Percentiles rank a stretch among this genome's conserved stretches.
These are phyloP conservation scores for Ophiosphaerella korrae DNA, from an alignment of 2,329 filamentous ascomycete species.

Conservation along the genomic window DNA sequence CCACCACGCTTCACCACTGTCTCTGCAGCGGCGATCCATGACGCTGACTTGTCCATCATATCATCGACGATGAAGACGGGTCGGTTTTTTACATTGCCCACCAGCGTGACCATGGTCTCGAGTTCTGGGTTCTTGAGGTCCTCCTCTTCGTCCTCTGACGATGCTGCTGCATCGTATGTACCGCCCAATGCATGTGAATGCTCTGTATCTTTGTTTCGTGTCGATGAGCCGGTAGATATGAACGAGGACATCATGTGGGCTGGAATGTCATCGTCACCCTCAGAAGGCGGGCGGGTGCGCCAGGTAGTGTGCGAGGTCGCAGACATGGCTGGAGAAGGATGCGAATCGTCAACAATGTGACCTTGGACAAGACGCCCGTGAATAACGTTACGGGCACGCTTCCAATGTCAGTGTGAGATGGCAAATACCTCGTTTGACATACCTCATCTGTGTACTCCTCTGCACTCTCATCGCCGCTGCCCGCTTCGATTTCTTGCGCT, in stretches of 20 bases:
- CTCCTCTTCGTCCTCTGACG: conserved; percentile 92
- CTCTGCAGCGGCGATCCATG: conserved; percentile 97
- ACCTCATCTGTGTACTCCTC: conserved; percentile 71
- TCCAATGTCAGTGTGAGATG: conserved; percentile 16
- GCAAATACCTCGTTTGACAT: conserved; percentile 2
- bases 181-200: conserved; percentile 79
- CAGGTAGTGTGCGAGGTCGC: conserved; percentile 63
- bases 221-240: conserved; percentile 77
- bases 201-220: conserved; percentile 39
- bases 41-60: conserved; percentile 97
- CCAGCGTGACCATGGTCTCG: conserved; percentile 96
- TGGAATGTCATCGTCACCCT: conserved; percentile 61
- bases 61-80: conserved; percentile 96
- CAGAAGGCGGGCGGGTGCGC: conserved; percentile 51
- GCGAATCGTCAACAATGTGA: conserved; percentile 93
- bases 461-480: conserved; percentile 29
- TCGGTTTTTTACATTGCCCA: conserved; percentile 87
- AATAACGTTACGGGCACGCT: conserved; percentile 83
- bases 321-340: conserved; percentile 75
- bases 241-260: conserved; percentile 85
- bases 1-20: conserved; percentile 91
- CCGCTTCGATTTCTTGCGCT: conserved; percentile 20
- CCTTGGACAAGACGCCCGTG: conserved; percentile 90
- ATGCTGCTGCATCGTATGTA: conserved; percentile 79
- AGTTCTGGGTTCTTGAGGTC: conserved; percentile 78